phyloP scores from a whole-genome alignment of 2,329 filamentous ascomycete species.

The Trichoderma oligosporum region DNA sequence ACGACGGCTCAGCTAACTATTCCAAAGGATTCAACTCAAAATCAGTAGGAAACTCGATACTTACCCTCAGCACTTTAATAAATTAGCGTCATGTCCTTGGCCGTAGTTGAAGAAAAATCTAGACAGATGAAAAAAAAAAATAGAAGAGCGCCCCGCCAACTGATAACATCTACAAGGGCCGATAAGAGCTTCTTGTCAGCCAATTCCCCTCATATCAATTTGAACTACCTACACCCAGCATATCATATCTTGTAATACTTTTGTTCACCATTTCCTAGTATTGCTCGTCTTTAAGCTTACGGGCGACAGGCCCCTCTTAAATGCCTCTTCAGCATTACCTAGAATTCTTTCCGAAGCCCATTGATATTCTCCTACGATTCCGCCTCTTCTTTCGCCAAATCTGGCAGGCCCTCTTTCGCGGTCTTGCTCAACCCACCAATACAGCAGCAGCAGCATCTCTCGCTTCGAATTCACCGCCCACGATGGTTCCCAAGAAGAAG shows the following conservation, averaged over 20 bases:
- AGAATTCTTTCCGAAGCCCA: slow-evolving; percentile 30
- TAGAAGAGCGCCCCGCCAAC: slow-evolving; percentile 17
- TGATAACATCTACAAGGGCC: slow-evolving; percentile 16
- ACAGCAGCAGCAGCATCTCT: slow-evolving; percentile 14
- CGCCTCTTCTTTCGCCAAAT: slow-evolving; percentile 29
- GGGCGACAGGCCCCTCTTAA: slow-evolving; percentile 22
- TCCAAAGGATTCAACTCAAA: background rate
- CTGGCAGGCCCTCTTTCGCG: slow-evolving; percentile 26
- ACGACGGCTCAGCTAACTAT: background rate
- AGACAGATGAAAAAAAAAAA: slow-evolving; percentile 1
- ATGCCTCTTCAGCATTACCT: slow-evolving; percentile 28
- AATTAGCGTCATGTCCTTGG: too few species aligned
- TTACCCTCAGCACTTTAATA: too few species aligned
- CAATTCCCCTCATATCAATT: slow-evolving; percentile 16
- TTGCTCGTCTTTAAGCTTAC: slow-evolving; percentile 9
- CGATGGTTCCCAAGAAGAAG: slow-evolving; percentile 54
- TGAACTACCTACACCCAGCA: slow-evolving; percentile 10
- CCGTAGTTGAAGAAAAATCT: background rate
- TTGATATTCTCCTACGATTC: slow-evolving; percentile 31
- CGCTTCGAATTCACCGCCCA: slow-evolving; percentile 23
- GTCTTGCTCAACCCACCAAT: slow-evolving; percentile 1
- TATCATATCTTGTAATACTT: background rate
- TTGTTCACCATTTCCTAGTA: slow-evolving; percentile 3
- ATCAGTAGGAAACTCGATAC: too few species aligned
- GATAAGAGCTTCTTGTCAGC: slow-evolving; percentile 21